phyloP scores from a whole-genome alignment of 2,329 filamentous ascomycete species.

The Arthrobotrys musiformis region DNA sequence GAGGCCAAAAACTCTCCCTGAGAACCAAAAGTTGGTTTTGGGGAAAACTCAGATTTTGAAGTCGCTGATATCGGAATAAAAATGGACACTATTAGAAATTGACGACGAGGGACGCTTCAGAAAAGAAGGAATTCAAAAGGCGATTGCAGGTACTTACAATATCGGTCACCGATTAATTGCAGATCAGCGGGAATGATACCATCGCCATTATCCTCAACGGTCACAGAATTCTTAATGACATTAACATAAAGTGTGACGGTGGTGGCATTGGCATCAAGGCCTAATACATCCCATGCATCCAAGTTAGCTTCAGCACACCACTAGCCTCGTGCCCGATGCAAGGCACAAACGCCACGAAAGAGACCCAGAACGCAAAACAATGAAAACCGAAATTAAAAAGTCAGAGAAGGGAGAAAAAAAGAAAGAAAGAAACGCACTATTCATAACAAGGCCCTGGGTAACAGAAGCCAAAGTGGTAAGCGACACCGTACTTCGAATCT shows the following conservation, averaged over 20 bases:
- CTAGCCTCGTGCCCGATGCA: too few relatives aligned
- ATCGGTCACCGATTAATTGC: constrained; percentile 66
- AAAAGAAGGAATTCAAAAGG: too few relatives aligned
- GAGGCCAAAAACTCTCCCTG: constrained; percentile 70
- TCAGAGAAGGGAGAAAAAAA: background rate
- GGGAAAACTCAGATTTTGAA: constrained; percentile 71
- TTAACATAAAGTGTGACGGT: constrained; percentile 78
- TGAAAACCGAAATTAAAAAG: too few relatives aligned
- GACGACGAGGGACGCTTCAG: too few relatives aligned
- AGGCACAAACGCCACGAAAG: background rate
- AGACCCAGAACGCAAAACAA: too few relatives aligned
- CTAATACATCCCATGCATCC: constrained; percentile 6
- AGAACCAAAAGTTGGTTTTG: constrained; percentile 68
- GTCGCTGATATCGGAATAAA: constrained; percentile 77
- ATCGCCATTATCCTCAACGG: constrained; percentile 82
- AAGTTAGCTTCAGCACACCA: background rate
- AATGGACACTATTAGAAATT: too few relatives aligned
- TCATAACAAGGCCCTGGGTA: constrained; percentile 33
- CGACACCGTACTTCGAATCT: constrained; percentile 19
- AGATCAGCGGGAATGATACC: constrained; percentile 83
- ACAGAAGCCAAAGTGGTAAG: constrained; percentile 24
- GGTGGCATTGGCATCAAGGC: constrained; percentile 78
- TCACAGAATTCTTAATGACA: constrained; percentile 78
- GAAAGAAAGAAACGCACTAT: constrained; percentile 13
- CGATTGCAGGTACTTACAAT: constrained; percentile 65